Evolutionary conservation across 257 asterid genomes (phyloP).

Genomic region (Apocynum venetum): DNA sequence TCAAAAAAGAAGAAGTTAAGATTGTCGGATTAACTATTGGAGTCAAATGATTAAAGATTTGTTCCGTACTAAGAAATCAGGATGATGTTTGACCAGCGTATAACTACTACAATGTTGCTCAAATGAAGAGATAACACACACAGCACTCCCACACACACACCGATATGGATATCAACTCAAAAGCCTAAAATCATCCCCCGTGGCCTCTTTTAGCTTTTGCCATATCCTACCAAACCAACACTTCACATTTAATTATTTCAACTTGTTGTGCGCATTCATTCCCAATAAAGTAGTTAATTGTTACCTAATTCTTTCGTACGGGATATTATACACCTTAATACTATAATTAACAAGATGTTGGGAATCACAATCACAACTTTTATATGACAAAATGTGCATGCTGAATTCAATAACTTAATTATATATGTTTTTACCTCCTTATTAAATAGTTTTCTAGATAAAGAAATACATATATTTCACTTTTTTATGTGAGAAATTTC

Average conservation of each 20-base stretch:
- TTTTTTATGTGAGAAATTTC: too few relatives aligned
- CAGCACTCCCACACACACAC: too few relatives aligned
- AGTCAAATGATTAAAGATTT: conserved; percentile 4
- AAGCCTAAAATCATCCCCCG: neutral
- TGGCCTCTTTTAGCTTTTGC: neutral
- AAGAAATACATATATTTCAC: too few relatives aligned
- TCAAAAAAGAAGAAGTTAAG: neutral
- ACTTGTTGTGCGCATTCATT: neutral
- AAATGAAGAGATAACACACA: neutral
- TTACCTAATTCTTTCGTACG: neutral
- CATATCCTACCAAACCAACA: neutral
- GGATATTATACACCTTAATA: too few relatives aligned
- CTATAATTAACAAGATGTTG: too few relatives aligned
- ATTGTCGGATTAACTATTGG: neutral
- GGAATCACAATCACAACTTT: too few relatives aligned
- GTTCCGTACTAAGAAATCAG: neutral
- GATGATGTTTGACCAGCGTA: neutral
- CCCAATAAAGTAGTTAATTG: neutral
- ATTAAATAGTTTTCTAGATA: too few relatives aligned
- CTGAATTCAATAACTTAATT: too few relatives aligned
- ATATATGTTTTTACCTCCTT: too few relatives aligned
- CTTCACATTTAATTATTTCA: neutral
- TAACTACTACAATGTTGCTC: neutral
- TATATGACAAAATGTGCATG: too few relatives aligned
- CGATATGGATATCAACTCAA: neutral